These are phyloP conservation scores for Cryphonectria radicalis DNA, from an alignment of 2,329 filamentous ascomycete genomes.

Conservation along the genomic window DNA sequence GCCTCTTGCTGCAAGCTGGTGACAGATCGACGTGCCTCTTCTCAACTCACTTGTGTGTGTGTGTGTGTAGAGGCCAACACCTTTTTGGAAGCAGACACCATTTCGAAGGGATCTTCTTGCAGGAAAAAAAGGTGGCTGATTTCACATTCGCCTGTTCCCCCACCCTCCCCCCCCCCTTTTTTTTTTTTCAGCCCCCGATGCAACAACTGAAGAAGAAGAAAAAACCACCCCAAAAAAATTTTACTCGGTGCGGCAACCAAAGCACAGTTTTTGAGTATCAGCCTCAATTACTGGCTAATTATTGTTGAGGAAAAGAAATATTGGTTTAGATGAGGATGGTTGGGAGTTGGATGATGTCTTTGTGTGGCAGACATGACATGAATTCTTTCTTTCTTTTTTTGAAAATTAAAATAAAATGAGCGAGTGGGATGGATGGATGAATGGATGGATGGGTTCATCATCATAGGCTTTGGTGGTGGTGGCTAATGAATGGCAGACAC, in stretches of 20 bases:
- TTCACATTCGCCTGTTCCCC: neutral
- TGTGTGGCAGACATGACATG: neutral
- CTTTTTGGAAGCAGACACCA: neutral
- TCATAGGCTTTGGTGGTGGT: neutral
- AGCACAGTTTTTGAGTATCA: neutral
- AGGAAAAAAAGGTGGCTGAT: neutral
- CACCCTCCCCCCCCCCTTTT: no score
- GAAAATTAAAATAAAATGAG: neutral
- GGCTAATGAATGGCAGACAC: neutral
- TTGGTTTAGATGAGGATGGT: neutral
- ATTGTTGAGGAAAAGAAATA: conserved; percentile 12
- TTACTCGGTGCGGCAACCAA: neutral
- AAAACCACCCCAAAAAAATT: neutral
- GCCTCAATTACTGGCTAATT: conserved; percentile 2
- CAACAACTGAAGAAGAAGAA: neutral
- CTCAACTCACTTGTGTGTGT: neutral
- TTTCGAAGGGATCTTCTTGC: neutral
- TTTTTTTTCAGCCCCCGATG: no score
- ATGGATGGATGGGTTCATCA: no score
- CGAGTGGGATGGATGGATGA: neutral
- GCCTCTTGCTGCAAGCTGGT: neutral
- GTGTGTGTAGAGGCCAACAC: neutral
- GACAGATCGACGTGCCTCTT: neutral
- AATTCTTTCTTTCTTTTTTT: neutral
- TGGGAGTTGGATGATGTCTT: neutral